A percentile compares a stretch with the other conserved stretches of the same genome.
Evolutionary conservation across 306 rosid genomes (phyloP).

Genomic region (Rosa lucieae): DNA sequence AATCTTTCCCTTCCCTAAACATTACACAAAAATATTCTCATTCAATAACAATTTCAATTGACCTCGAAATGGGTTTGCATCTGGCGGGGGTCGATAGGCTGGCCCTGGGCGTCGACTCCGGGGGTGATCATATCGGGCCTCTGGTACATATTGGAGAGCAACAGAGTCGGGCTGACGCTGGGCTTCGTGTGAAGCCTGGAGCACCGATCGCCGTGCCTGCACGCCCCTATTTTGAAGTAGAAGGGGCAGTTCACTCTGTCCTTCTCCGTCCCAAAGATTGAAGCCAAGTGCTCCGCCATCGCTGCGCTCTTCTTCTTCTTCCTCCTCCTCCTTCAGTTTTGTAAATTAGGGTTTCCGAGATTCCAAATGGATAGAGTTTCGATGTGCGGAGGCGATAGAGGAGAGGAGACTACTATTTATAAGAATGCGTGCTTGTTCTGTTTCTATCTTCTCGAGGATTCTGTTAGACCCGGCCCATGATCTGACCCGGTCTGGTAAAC

Average conservation of each 20-base stretch:
- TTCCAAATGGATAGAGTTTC: neutral
- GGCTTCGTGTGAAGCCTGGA: constrained; percentile 74
- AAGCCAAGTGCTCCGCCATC: constrained; percentile 79
- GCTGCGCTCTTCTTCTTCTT: neutral
- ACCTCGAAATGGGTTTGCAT: constrained; percentile 66
- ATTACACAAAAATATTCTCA: neutral
- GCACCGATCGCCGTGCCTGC: constrained; percentile 74
- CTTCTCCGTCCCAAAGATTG: constrained; percentile 74
- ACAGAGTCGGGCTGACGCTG: constrained; percentile 60
- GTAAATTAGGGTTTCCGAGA: neutral
- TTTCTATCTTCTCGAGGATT: neutral
- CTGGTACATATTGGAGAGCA: constrained; percentile 78
- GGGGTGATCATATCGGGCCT: constrained; percentile 76
- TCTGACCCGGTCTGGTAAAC: neutral
- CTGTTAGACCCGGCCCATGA: neutral
- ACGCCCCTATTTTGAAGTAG: constrained; percentile 82
- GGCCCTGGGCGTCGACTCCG: constrained; percentile 62
- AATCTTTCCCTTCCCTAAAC: neutral
- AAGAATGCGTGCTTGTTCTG: neutral
- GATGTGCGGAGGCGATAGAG: neutral
- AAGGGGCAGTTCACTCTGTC: constrained; percentile 79
- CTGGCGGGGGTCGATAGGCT: constrained; percentile 55
- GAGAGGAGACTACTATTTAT: neutral
- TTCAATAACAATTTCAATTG: neutral
- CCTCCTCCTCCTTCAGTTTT: neutral